Conservation (phyloP, 2,329 filamentous ascomycete species). For the Magnaporthiopsis poae region DNA sequence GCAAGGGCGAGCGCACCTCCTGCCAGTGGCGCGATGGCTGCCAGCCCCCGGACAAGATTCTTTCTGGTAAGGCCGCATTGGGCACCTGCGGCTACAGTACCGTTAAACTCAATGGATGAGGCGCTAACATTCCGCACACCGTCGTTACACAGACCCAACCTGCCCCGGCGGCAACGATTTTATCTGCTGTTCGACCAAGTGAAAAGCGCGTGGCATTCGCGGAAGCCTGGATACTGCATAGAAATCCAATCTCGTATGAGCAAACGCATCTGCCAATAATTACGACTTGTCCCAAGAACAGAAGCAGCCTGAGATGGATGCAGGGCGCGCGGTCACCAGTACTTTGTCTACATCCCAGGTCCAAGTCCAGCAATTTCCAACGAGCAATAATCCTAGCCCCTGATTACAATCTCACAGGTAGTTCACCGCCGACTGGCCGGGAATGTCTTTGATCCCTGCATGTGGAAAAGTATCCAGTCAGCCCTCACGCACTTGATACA, state of each 20-base stretch:
- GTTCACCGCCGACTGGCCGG: background rate
- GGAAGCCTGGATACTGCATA: too few species aligned
- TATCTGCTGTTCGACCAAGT: background rate
- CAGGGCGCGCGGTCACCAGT: too few species aligned
- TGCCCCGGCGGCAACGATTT: background rate
- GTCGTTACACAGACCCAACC: background rate
- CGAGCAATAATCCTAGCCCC: too few species aligned
- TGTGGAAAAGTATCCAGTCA: background rate
- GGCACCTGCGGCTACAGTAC: too few species aligned
- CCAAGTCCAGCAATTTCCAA: conserved; percentile 55
- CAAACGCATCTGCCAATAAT: too few species aligned
- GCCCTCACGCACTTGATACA: background rate
- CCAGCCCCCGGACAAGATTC: background rate
- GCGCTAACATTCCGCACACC: too few species aligned
- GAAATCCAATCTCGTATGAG: too few species aligned
- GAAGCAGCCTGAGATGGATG: too few species aligned
- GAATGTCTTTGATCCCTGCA: conserved; percentile 1
- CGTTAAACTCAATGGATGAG: too few species aligned
- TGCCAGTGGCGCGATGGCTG: background rate
- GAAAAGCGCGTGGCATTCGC: too few species aligned
- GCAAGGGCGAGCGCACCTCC: background rate
- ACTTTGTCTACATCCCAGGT: conserved; percentile 25
- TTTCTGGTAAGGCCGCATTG: background rate
- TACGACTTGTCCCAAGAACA: too few species aligned
- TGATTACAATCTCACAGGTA: background rate